Evolutionary conservation across 306 rosid species (phyloP), one percentile per base, ranked within the genome.

Genomic region (Glycyrrhiza uralensis): DNA sequence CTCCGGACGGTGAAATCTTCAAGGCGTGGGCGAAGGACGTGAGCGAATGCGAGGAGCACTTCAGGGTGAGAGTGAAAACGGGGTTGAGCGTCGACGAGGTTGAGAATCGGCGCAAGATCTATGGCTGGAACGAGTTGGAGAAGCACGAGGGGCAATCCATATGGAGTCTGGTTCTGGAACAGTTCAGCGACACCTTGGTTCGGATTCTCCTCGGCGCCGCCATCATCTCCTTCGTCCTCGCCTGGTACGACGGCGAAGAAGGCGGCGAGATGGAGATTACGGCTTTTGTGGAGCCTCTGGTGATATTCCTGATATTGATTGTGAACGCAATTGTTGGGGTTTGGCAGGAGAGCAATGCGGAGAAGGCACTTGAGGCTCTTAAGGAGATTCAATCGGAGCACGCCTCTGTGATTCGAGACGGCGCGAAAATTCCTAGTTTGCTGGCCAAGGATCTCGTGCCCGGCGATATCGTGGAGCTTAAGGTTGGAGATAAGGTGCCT

Each of bases 261-360:
- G 96, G 91, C 28, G 82, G 70, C 6, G 84, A 81, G 76, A 81
- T 63, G 85, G 88, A 79, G 69, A 81, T 85, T 33, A 85, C 84
- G 5, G 86, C 89, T 6, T 85, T 85, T 41, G 89, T 85, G 52
- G 89, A 85, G 86, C 89, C 89, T 1, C 28, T 85, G 62, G 89
- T 85, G 76, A 85, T 85, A 9, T 85, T 85, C 69, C 24, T 85
- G 60, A 85, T 85, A 8, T 45, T 85, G 41, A 85, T 85, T 14
- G 86, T 85, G 57, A 85, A 85, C 39, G 98, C 97, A 0, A 20
- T 80, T 5, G 97, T 93, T 3, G 97, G 98, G 0, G 86, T 93
- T 38, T 93, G 98, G 98, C 98, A 93, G 58, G 98, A 93, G 81
- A 93, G 76, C 79, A 86, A 93, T 69, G 98, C 98, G 4, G 98